Conservation (phyloP, 2,329 filamentous ascomycete genomes). For the Cladosporium sp. region DNA sequence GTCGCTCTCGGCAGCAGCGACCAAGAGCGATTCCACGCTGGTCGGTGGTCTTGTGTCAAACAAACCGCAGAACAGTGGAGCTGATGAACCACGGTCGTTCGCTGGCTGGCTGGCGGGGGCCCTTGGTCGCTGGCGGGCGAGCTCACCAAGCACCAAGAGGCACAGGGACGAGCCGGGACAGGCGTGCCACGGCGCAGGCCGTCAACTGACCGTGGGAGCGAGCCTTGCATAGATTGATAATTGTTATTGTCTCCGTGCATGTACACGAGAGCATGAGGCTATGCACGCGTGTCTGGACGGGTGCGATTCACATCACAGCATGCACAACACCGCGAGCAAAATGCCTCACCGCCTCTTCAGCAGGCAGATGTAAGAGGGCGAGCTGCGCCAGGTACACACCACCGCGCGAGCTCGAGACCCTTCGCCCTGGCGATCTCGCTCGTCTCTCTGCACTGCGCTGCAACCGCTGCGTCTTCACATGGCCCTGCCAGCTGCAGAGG, state of each 20-base stretch:
- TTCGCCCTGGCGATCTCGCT: neutral
- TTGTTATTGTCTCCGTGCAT: neutral
- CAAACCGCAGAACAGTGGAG: neutral
- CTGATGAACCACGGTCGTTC: neutral
- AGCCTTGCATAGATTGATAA: neutral
- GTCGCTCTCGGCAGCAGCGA: neutral
- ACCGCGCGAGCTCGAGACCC: neutral
- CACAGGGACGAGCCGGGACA: neutral
- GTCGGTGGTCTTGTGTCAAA: neutral
- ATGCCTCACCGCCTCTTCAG: neutral
- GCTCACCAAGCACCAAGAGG: neutral
- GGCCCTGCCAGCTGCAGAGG: constrained; percentile 1
- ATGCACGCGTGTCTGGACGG: neutral
- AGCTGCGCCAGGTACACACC: neutral
- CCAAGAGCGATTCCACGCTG: neutral
- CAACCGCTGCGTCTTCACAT: neutral
- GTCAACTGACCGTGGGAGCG: neutral
- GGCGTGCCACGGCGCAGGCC: neutral
- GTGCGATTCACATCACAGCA: neutral
- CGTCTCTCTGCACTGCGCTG: neutral
- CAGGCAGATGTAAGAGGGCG: neutral
- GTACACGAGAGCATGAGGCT: neutral
- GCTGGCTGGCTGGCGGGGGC: neutral
- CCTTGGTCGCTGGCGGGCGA: too few relatives aligned
- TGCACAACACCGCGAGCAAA: neutral